These are phyloP conservation scores for Tulasnella sp. DNA, from an alignment of 768 basidiomycete species.

Conservation along the genomic window DNA sequence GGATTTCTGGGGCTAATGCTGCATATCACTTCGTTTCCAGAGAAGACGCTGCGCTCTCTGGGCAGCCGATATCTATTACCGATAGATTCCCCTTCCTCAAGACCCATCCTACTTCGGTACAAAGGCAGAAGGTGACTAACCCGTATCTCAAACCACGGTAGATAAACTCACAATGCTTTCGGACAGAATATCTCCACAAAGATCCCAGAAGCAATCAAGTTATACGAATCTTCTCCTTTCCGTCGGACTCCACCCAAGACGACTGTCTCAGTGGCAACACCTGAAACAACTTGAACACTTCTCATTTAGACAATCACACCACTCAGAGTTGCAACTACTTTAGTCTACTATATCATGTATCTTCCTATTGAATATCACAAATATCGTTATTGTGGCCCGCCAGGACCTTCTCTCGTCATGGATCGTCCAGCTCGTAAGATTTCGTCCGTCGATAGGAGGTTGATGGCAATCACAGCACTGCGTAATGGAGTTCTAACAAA, in stretches of 20 bases:
- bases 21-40: slow-evolving; percentile 4
- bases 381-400: no score
- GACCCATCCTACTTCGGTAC: slow-evolving; percentile 32
- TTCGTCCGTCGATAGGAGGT: slow-evolving; percentile 90
- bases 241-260: background rate
- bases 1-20: background rate
- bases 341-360: no score
- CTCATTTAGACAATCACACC: no score
- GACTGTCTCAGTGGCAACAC: background rate
- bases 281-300: no score
- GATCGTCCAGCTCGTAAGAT: slow-evolving; percentile 73
- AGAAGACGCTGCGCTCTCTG: slow-evolving; percentile 24
- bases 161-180: background rate
- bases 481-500: slow-evolving; percentile 1
- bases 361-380: no score
- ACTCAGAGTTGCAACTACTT: no score
- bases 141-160: background rate
- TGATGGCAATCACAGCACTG: slow-evolving; percentile 88
- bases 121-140: slow-evolving; percentile 24
- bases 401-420: slow-evolving; percentile 16
- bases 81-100: slow-evolving; percentile 28
- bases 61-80: slow-evolving; percentile 23
- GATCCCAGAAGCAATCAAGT: slow-evolving; percentile 22
- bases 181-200: slow-evolving; percentile 16
- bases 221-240: slow-evolving; percentile 17